Evolutionary conservation across 2,329 filamentous ascomycete genomes (phyloP), one percentile per base, ranked within the genome.

Genomic region (Neofusicoccum umdonicola): DNA sequence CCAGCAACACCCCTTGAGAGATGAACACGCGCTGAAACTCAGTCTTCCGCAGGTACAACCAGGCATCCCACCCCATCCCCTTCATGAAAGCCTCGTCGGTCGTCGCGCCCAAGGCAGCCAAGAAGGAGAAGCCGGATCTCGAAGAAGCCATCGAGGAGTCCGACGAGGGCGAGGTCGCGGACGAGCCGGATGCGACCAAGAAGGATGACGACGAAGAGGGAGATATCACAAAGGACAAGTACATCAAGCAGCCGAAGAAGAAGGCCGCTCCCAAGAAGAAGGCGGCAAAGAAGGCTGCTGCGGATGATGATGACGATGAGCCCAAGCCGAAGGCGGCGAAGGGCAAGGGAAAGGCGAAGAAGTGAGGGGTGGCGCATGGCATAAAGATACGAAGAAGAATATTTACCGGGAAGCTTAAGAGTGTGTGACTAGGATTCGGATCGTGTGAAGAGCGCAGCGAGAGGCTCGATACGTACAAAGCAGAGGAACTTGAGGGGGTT

Each of bases 111-210:
- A 89, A 88, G 71, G 80, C 83, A 45, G 81, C 87, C 31, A 87
- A 86, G 77, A 87, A 86, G 77, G 92, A 94, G 54, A 90, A 90
- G 67, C 96, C 95, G 0, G 95, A 99, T 79, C 84, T 99, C 37
- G 95, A 99, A 79, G 95, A 99, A 78, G 95, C 93, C 1, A 90
- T 99, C 62, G 93, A 98, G 56, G 94, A 96, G 70, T 93, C 92
- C 4, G 94, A 96, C 51, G 87, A 87, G 48, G 90, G 76, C 13
- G 79, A 80, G 52, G 74, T 77, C 4, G 68, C 79, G 4, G 77
- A 80, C 48, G 56, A 60, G n/a, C 56, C 56, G n/a, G 79, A 78
- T 27, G 73, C 76, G 54, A 78, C 76, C 52, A 78, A 79, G 15
- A 79, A 82, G 47, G 87, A 84, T 1, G 89, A 89, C 0, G 90